phyloP scores from a whole-genome alignment of 148 eudicot species.

The Arbutus unedo region DNA sequence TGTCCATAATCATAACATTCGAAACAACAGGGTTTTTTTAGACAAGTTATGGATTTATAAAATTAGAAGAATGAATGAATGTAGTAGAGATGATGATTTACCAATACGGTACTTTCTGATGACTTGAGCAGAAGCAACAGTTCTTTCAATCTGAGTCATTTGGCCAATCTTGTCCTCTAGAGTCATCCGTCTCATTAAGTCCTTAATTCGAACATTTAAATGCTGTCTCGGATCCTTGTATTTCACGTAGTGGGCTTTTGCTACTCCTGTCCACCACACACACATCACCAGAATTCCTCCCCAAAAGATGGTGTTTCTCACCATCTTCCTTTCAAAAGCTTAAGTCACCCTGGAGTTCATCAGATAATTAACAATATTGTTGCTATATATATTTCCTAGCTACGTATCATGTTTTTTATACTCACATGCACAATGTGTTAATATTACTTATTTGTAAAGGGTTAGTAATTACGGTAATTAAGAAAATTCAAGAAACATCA shows the following conservation, averaged over 20 bases:
- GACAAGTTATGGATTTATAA: too few relatives aligned
- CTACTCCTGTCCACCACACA: background rate
- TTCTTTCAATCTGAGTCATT: slow-evolving; percentile 1
- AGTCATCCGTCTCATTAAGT: background rate
- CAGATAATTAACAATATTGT: background rate
- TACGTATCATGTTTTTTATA: too few relatives aligned
- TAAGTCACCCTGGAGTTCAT: background rate
- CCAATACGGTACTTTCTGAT: background rate
- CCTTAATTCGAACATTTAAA: background rate
- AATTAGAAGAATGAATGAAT: background rate
- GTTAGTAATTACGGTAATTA: too few relatives aligned
- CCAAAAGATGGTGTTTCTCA: background rate
- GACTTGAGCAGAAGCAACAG: background rate
- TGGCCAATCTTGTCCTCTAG: background rate
- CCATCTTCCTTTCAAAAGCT: background rate
- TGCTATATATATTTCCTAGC: too few relatives aligned
- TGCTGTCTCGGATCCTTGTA: background rate
- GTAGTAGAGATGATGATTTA: background rate
- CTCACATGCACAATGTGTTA: too few relatives aligned
- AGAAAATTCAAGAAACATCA: too few relatives aligned
- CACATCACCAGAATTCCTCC: background rate
- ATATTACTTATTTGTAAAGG: too few relatives aligned
- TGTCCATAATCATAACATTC: background rate
- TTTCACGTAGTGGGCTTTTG: background rate
- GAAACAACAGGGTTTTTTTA: too few relatives aligned